Evolutionary conservation across 208 protist species (phyloP).

Genomic region (Crithidia brevicula): DNA sequence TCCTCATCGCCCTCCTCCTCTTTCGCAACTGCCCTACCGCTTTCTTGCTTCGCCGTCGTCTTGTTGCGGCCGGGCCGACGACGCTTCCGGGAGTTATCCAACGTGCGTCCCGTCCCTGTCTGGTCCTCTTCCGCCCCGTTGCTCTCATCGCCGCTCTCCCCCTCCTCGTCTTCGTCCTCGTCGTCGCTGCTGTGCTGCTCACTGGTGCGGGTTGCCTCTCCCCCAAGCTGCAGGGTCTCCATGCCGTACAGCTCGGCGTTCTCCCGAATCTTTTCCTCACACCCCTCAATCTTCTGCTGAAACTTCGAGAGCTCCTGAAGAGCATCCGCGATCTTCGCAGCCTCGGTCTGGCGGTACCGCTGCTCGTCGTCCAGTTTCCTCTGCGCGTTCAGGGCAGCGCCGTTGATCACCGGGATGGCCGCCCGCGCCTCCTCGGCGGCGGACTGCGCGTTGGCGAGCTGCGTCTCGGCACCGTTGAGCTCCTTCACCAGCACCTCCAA

Average conservation of each 20-base stretch:
- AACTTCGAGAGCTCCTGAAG: conserved; percentile 87
- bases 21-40: conserved; percentile 9
- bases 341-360: conserved; percentile 79
- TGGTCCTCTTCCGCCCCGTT: too few relatives aligned
- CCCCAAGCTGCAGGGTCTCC: conserved; percentile 68
- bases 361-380: conserved; percentile 81
- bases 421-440: conserved; percentile 56
- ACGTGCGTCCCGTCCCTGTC: not conserved
- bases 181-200: conserved; percentile 33
- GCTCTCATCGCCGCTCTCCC: not conserved
- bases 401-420: conserved; percentile 63
- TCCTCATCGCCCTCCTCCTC: conserved; percentile 14
- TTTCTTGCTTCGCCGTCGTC: conserved; percentile 16
- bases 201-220: conserved; percentile 13
- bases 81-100: not conserved
- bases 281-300: conserved; percentile 88
- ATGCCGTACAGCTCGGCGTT: conserved; percentile 89
- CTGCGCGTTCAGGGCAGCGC: conserved; percentile 68
- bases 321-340: conserved; percentile 77
- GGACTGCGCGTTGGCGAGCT: conserved; percentile 60
- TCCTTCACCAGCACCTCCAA: conserved; percentile 56
- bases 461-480: conserved; percentile 61
- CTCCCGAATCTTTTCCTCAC: conserved; percentile 85
- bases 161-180: conserved; percentile 20
- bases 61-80: not conserved